phyloP scores from a whole-genome alignment of 1,139 yeast species.

The Scheffersomyces stambukii region DNA sequence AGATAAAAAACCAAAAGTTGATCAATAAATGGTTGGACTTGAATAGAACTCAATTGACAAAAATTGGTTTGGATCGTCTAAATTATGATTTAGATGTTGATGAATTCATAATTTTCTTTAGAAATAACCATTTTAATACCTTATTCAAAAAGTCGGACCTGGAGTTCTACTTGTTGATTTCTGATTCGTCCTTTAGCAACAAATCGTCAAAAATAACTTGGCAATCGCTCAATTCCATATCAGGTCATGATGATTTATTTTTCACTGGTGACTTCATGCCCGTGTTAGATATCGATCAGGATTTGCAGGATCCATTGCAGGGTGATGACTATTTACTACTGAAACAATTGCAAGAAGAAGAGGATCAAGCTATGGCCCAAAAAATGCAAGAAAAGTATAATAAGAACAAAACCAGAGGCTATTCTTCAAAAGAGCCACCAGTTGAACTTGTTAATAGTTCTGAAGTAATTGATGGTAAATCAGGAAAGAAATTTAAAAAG shows the following conservation, averaged over 20 bases:
- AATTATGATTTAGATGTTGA: slow-evolving; percentile 33
- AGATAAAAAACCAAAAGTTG: slow-evolving; percentile 13
- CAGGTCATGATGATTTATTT: slow-evolving; percentile 65
- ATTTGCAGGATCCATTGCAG: slow-evolving; percentile 12
- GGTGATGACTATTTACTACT: slow-evolving; percentile 36
- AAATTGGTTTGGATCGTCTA: slow-evolving; percentile 51
- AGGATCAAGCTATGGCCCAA: slow-evolving; percentile 53
- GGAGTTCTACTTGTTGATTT: slow-evolving; percentile 58
- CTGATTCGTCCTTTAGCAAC: slow-evolving; percentile 61
- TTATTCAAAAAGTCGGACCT: slow-evolving; percentile 49
- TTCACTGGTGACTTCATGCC: slow-evolving; percentile 59
- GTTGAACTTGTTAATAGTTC: too few relatives aligned
- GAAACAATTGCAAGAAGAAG: slow-evolving; percentile 55
- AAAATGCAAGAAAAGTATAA: slow-evolving; percentile 33
- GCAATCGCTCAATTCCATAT: slow-evolving; percentile 66
- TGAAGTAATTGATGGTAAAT: too few relatives aligned
- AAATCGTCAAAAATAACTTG: slow-evolving; percentile 55
- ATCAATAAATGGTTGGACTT: slow-evolving; percentile 39
- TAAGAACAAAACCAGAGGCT: slow-evolving; percentile 7
- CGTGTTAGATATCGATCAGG: slow-evolving; percentile 17
- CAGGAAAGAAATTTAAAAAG: too few relatives aligned
- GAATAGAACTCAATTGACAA: slow-evolving; percentile 70
- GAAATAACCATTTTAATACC: slow-evolving; percentile 84
- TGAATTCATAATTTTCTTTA: slow-evolving; percentile 61
- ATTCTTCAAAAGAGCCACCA: too few relatives aligned